Percentiles rank a stretch among this genome's conserved stretches.
Evolutionary conservation across 805 yeast species (phyloP).

Genomic region (Yamadazyma endophytica): DNA sequence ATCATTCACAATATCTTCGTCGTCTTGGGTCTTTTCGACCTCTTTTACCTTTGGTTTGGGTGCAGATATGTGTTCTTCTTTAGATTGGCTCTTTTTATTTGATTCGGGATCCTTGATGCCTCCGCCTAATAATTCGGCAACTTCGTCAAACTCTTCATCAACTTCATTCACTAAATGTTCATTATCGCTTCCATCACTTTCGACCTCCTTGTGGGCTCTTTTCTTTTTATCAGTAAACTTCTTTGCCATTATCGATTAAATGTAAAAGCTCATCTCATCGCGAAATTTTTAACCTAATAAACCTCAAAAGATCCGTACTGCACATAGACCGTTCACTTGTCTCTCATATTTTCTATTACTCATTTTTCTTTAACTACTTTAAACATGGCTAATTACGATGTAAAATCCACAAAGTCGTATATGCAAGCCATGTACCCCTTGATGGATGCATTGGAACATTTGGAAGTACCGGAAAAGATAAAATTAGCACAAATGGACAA

Average conservation of each 20-base stretch:
- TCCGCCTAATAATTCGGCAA: conserved; percentile 48
- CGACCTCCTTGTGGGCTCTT: conserved; percentile 2
- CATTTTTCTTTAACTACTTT: not conserved
- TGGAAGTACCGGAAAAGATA: conserved; percentile 14
- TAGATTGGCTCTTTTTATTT: conserved; percentile 12
- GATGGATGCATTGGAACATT: conserved; percentile 43
- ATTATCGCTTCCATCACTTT: conserved; percentile 26
- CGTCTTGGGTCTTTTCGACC: conserved; percentile 16
- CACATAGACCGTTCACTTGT: not conserved
- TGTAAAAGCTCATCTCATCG: conserved; percentile 10
- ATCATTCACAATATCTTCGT: conserved; percentile 28
- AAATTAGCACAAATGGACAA: conserved; percentile 37
- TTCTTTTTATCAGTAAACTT: no score
- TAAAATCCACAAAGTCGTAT: conserved; percentile 66
- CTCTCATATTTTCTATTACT: conserved; percentile 1
- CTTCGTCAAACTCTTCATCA: conserved; percentile 56
- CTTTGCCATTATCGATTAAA: conserved; percentile 3
- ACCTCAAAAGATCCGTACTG: no score
- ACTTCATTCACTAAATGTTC: conserved; percentile 49
- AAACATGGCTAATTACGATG: conserved; percentile 40
- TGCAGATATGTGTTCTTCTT: conserved; percentile 18
- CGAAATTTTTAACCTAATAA: conserved; percentile 1
- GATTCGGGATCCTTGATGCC: conserved; percentile 39
- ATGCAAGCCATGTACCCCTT: conserved; percentile 75
- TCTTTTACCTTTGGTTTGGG: conserved; percentile 28